Base-by-base conservation (phyloP, 2,329 filamentous ascomycete genomes). In the Colletotrichum sp. region DNA sequence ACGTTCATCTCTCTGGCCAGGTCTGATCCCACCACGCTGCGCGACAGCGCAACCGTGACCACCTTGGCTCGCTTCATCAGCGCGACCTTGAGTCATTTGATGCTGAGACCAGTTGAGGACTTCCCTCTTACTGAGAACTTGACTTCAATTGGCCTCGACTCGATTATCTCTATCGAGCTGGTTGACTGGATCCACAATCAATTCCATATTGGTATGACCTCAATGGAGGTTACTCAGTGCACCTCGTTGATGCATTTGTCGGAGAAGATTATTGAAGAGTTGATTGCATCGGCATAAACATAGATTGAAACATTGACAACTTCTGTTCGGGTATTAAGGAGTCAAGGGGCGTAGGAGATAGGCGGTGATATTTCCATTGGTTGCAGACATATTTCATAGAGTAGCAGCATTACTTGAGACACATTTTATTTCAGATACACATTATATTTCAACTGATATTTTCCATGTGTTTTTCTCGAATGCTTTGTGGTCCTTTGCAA, bases 131-230 rank as follows among this genome's bases (percentile, higher is more conserved):
- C 64, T 1, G 71, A 73, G 57, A 73, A 57, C 24, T 16, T 73
- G 8, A 71, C 68, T 21, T 72, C 72, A 1, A 75, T 75, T 5
- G 68, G 72, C 2, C 12, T 75, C 13, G 72, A 75, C 38, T 75
- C 72, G 0, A 75, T 75, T 5, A 66, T 75, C 8, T 75, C 72
- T 8, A 75, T 75, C 7, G 72, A 75, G 68, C n/a, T 75, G 36
- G 67, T 71, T 3, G 72, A 75, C 38, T 75, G 72, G 72, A 75
- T 75, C 16, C 72, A 75, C 24, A 68, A 75, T 4, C 72, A 71
- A 2, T 75, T 72, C 38, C 68, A 75, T 1, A 43, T 75, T 12
- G 61, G 72, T 7, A 16, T 75, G 28, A 71, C 61, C 3, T 75
- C 72, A 0, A 75, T 75, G 28, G 72, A 72, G 30, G 67, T 75